phyloP scores from a whole-genome alignment of 1,139 yeast species.

The Zygotorulaspora mrakii region DNA sequence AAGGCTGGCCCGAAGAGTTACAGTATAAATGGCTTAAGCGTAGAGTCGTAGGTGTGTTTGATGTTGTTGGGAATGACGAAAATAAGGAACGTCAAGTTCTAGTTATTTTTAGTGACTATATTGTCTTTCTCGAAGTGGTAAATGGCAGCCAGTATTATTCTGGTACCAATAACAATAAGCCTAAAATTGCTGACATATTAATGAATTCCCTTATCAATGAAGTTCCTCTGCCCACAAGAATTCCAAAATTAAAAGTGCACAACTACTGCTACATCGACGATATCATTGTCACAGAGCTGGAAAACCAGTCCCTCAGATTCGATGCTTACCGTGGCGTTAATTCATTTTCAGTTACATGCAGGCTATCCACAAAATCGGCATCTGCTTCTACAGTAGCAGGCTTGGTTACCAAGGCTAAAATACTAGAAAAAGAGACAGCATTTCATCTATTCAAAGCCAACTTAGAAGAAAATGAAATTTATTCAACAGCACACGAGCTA shows the following conservation, averaged over 20 bases:
- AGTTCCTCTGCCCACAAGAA: slow-evolving; percentile 60
- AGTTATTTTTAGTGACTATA: slow-evolving; percentile 75
- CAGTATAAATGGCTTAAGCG: slow-evolving; percentile 88
- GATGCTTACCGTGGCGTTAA: slow-evolving; percentile 27
- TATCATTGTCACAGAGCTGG: slow-evolving; percentile 46
- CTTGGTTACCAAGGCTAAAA: slow-evolving; percentile 69
- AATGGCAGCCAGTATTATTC: slow-evolving; percentile 27
- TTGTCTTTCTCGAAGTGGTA: slow-evolving; percentile 57
- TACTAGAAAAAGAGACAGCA: slow-evolving; percentile 74
- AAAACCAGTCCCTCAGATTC: slow-evolving; percentile 36
- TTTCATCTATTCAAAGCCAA: slow-evolving; percentile 69
- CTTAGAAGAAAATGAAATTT: slow-evolving; percentile 47
- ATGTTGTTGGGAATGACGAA: slow-evolving; percentile 43
- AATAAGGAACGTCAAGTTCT: slow-evolving; percentile 46
- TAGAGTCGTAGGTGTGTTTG: slow-evolving; percentile 80
- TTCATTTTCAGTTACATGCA: slow-evolving; percentile 28
- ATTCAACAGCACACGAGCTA: slow-evolving; percentile 77
- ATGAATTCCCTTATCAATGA: slow-evolving; percentile 90
- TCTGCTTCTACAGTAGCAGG: slow-evolving; percentile 53
- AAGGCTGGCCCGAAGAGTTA: slow-evolving; percentile 80
- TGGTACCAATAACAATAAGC: slow-evolving; percentile 43
- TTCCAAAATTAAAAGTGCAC: slow-evolving; percentile 67
- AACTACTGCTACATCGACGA: slow-evolving; percentile 67
- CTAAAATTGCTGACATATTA: slow-evolving; percentile 71
- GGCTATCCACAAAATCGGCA: slow-evolving; percentile 32